phyloP scores from a whole-genome alignment of 1,284 basidiomycete species.

The Cryptococcus jaspeensis region DNA sequence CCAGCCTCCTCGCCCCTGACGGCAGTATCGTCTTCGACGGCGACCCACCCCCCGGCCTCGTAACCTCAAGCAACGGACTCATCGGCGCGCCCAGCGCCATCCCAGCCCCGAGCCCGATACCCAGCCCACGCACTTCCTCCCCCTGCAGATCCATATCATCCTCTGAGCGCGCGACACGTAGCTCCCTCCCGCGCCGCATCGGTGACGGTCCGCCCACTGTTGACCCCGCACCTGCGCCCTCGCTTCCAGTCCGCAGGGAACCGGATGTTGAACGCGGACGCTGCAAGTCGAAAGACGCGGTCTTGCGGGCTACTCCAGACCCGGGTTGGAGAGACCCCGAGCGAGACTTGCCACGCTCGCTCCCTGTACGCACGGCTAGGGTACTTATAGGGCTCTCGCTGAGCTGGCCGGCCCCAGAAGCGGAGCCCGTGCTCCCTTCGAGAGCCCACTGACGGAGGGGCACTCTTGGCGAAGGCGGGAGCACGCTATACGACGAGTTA shows the following conservation, averaged over 20 bases:
- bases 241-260: neutral
- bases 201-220: slow-evolving; percentile 2
- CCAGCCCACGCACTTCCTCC: neutral
- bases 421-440: neutral
- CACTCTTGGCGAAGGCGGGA: slow-evolving; percentile 35
- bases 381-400: neutral
- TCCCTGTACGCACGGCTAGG: slow-evolving; percentile 13
- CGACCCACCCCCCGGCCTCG: neutral
- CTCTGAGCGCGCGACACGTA: neutral
- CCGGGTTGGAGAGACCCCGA: neutral
- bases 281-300: slow-evolving; percentile 23
- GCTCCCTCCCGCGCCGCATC: neutral
- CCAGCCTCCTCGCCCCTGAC: no score
- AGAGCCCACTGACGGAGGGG: slow-evolving; percentile 40
- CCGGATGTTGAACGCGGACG: neutral
- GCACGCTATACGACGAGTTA: slow-evolving; percentile 17
- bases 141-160: neutral
- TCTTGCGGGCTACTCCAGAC: slow-evolving; percentile 19
- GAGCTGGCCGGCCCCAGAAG: neutral
- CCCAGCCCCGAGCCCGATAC: neutral
- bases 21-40: no score
- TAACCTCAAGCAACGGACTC: slow-evolving; percentile 7
- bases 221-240: neutral
- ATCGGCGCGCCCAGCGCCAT: neutral
- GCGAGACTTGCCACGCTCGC: slow-evolving; percentile 16